Percentiles rank a stretch among this genome's conserved stretches.
phyloP scores from a whole-genome alignment of 495 filamentous ascomycete genomes.

The Rhizodiscina lignyota region DNA sequence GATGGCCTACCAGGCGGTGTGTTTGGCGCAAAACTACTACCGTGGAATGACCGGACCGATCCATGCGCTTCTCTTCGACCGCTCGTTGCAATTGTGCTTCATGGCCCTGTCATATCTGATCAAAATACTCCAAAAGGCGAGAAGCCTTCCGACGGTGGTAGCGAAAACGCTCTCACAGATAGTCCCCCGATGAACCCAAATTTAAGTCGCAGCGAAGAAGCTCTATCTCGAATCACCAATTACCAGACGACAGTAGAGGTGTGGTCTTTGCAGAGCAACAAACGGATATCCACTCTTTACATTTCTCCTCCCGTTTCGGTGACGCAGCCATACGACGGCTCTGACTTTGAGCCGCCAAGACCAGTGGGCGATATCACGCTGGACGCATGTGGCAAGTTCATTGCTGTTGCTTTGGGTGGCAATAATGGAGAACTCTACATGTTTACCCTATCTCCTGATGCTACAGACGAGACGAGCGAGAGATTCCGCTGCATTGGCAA shows the following conservation, averaged over 20 bases:
- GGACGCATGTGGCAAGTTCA: conserved; percentile 44
- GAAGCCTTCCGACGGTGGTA: conserved; percentile 1
- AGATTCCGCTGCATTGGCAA: conserved; percentile 57
- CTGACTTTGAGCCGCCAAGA: conserved; percentile 38
- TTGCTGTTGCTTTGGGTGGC: conserved; percentile 63
- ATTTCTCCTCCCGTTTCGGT: conserved; percentile 32
- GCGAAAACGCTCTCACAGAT: too few species aligned
- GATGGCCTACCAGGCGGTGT: conserved; percentile 67
- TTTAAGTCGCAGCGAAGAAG: neutral
- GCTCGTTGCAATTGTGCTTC: conserved; percentile 56
- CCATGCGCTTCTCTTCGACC: conserved; percentile 31
- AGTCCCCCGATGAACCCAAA: conserved; percentile 8
- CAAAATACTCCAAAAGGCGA: too few species aligned
- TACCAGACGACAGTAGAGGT: conserved; percentile 81
- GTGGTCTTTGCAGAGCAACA: conserved; percentile 56
- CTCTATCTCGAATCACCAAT: conserved; percentile 17
- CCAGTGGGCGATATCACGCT: conserved; percentile 57
- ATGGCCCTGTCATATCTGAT: conserved; percentile 41
- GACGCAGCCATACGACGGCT: conserved; percentile 32
- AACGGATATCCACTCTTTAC: conserved; percentile 52
- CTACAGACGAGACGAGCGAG: neutral
- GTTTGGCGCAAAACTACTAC: conserved; percentile 61
- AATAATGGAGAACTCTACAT: conserved; percentile 74
- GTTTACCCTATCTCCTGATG: conserved; percentile 24
- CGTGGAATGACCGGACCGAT: conserved; percentile 33